A percentile compares a stretch with the other conserved stretches of the same genome.
phyloP scores from a whole-genome alignment of 2,329 filamentous ascomycete genomes.

The Fusarium mundagurra region DNA sequence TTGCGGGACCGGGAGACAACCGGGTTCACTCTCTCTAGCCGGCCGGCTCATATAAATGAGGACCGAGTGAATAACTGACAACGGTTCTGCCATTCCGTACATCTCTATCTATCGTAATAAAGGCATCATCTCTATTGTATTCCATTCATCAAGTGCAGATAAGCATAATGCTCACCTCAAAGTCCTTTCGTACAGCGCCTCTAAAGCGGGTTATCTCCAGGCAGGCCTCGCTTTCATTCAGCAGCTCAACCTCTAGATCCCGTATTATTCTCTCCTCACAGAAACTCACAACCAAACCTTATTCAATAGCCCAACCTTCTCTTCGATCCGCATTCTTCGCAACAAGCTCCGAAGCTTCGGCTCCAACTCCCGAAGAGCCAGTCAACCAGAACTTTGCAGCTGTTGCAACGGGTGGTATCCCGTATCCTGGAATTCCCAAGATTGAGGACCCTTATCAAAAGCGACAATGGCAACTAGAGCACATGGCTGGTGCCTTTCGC shows the following conservation, averaged over 20 bases:
- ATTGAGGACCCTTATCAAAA: slow-evolving; percentile 59
- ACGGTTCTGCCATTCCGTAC: background rate
- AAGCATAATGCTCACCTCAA: slow-evolving; percentile 22
- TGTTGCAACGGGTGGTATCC: slow-evolving; percentile 44
- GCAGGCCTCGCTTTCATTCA: slow-evolving; percentile 23
- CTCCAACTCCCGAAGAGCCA: background rate
- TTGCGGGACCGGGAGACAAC: slow-evolving; percentile 7
- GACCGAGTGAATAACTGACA: background rate
- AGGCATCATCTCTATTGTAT: background rate
- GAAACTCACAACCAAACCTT: background rate
- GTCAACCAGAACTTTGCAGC: slow-evolving; percentile 41
- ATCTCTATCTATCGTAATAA: background rate
- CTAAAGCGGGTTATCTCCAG: slow-evolving; percentile 20
- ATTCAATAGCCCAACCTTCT: background rate
- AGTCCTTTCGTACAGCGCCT: slow-evolving; percentile 10
- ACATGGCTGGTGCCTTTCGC: slow-evolving; percentile 59
- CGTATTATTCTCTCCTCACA: slow-evolving; percentile 2
- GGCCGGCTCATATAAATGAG: slow-evolving; percentile 6
- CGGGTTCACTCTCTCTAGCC: background rate
- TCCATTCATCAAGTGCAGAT: background rate
- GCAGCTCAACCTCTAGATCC: background rate
- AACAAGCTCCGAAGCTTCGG: slow-evolving; percentile 31
- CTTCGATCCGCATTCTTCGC: slow-evolving; percentile 25
- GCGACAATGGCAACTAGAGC: slow-evolving; percentile 50
- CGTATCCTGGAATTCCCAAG: slow-evolving; percentile 62